These are phyloP conservation scores for Emericellopsis cladophorae DNA, from an alignment of 2,329 filamentous ascomycete species.

Conservation along the genomic window DNA sequence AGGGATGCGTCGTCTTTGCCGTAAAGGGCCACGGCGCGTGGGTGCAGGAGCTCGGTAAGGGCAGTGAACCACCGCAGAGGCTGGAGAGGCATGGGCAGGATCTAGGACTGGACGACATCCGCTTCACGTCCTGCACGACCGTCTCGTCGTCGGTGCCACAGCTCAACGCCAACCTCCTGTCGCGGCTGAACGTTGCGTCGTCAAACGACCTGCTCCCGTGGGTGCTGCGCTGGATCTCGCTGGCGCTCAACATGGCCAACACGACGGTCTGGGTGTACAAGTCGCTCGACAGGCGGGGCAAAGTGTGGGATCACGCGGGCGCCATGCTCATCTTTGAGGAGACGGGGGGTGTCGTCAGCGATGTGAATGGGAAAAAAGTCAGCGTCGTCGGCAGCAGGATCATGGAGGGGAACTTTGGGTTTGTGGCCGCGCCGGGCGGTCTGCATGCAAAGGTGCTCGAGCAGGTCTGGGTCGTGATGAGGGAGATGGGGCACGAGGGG, in stretches of 20 bases:
- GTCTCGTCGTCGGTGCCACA: conserved; percentile 34
- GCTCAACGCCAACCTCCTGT: conserved; percentile 30
- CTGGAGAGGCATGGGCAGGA: not conserved
- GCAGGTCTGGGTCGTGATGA: conserved; percentile 68
- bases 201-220: conserved; percentile 36
- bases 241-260: conserved; percentile 40
- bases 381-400: conserved; percentile 34
- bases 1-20: conserved; percentile 38
- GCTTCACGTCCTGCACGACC: conserved; percentile 33
- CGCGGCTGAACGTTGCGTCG: conserved; percentile 24
- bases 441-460: conserved; percentile 35
- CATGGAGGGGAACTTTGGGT: conserved; percentile 39
- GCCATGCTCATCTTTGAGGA: conserved; percentile 47
- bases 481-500: conserved; percentile 13
- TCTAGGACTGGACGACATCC: conserved; percentile 14
- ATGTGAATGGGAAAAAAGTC: conserved; percentile 37
- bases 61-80: not conserved
- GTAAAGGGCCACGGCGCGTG: conserved; percentile 34
- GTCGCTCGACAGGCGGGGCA: conserved; percentile 30
- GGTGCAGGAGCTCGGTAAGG: conserved; percentile 9
- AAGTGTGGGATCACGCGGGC: conserved; percentile 48
- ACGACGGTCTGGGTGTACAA: conserved; percentile 45
- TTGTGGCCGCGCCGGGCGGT: conserved; percentile 35
- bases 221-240: conserved; percentile 41
- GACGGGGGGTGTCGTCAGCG: conserved; percentile 40